Evolutionary conservation across 2,329 filamentous ascomycete genomes (phyloP), one percentile per base, ranked within the genome.

Genomic region (Scedosporium boydii): DNA sequence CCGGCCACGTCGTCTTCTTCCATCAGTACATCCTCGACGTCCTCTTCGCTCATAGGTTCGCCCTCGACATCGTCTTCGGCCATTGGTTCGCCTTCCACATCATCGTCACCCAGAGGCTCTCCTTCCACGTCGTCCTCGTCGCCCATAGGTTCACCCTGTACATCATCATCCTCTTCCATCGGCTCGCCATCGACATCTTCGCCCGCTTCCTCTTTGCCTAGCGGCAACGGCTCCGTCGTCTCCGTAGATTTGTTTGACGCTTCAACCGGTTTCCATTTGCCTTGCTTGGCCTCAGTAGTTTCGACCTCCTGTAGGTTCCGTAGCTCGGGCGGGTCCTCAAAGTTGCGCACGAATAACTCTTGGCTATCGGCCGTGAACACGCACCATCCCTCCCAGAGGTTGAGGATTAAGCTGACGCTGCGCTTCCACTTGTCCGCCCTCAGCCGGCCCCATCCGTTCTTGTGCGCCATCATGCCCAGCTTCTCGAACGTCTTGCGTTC

Each of bases 371-470:
- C 83, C 1, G 89, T 87, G 67, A 96, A 96, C 1, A 86, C 84
- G 66, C 83, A 87, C 85, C 85, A 87, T 6, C 84, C 82, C 66
- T 87, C 85, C 85, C 90, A 95, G 42, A 91, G 76, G 57, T 82
- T 81, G 7, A 95, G 76, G 1, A 95, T 80, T 5, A 86, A 80
- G 2, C 82, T 81, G 46, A 95, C 80, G 68, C 88, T 91, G 59
- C 90, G 83, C 73, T 89, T 90, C 89, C 90, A 95, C 74, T 93
- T 93, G 65, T 95, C 90, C 3, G 87, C 87, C 21, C 90, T 87
- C 65, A 96, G 77, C 1, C 90, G 85, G 9, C 93, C 93, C 91
- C 92, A 96, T 55, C 81, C 80, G 23, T 89, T 76, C 61, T 84
- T 86, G 68, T 88, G 87, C 6, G 91, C 86, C 64, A 96, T 82